Conservation (phyloP, 1,284 basidiomycete genomes). For the Cutaneotrichosporon curvatum region DNA sequence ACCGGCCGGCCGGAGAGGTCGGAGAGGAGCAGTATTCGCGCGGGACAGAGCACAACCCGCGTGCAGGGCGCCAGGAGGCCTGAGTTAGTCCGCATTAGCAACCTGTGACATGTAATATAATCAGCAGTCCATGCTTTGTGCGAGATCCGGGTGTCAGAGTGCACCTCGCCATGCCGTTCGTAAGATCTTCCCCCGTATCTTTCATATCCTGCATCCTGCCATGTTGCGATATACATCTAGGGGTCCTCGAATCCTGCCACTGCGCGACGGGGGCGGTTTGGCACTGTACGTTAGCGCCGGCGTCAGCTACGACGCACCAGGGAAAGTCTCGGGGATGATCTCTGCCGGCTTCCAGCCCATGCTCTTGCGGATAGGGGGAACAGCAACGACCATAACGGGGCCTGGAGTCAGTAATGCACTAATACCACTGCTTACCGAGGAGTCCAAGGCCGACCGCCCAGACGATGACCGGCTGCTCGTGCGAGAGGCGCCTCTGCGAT, state of each 20-base stretch:
- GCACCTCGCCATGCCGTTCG: no score
- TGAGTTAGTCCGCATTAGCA: neutral
- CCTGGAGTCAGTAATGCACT: constrained; percentile 47
- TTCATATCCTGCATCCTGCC: no score
- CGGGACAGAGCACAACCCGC: neutral
- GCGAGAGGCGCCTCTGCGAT: constrained; percentile 66
- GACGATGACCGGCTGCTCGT: constrained; percentile 88
- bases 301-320: no score
- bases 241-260: constrained; percentile 37
- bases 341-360: constrained; percentile 69
- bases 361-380: constrained; percentile 70
- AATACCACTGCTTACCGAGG: constrained; percentile 25
- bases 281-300: constrained; percentile 26
- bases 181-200: no score
- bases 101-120: no score
- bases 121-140: no score
- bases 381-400: constrained; percentile 64
- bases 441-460: constrained; percentile 72
- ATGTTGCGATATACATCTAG: constrained; percentile 17
- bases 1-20: neutral
- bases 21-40: neutral
- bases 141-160: no score
- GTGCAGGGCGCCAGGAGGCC: neutral
- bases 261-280: constrained; percentile 35
- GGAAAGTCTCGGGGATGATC: constrained; percentile 73